Conservation (phyloP, 306 rosid species). For the Begonia loranthoides region DNA sequence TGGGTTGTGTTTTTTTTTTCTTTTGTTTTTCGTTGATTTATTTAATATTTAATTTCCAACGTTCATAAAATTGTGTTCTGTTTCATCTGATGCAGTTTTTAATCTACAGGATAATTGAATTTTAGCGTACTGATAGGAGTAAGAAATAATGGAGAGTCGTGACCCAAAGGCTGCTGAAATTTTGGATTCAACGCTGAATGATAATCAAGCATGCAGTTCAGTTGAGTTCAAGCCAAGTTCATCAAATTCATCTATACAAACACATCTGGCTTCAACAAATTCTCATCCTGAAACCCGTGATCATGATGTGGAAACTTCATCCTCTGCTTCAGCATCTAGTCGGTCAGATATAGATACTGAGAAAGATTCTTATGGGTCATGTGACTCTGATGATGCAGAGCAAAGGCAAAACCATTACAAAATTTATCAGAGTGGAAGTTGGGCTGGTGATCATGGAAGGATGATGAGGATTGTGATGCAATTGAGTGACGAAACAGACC, state of each 20-base stretch:
- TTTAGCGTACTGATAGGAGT: conserved; percentile 15
- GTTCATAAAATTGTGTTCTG: neutral
- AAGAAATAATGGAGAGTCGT: conserved; percentile 58
- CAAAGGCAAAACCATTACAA: conserved; percentile 48
- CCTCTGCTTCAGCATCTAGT: conserved; percentile 76
- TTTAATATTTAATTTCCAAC: neutral
- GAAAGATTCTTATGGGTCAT: conserved; percentile 82
- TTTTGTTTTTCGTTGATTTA: conserved; percentile 1
- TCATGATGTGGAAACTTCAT: conserved; percentile 85
- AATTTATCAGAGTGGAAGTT: conserved; percentile 60
- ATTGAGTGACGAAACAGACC: conserved; percentile 52
- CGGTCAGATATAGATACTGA: conserved; percentile 76
- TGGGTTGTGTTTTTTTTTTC: neutral
- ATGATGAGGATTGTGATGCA: conserved; percentile 54
- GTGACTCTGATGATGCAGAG: conserved; percentile 86
- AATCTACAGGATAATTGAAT: conserved; percentile 14
- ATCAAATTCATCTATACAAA: conserved; percentile 56
- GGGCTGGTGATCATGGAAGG: conserved; percentile 65
- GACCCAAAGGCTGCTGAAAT: conserved; percentile 83
- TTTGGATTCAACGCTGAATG: conserved; percentile 78
- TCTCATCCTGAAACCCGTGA: conserved; percentile 45
- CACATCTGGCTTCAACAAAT: conserved; percentile 28
- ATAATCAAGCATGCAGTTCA: conserved; percentile 81
- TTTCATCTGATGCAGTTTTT: conserved; percentile 3
- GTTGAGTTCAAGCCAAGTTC: conserved; percentile 80